phyloP scores from a whole-genome alignment of 768 basidiomycete species.

The Leucocoprinus leucothites region DNA sequence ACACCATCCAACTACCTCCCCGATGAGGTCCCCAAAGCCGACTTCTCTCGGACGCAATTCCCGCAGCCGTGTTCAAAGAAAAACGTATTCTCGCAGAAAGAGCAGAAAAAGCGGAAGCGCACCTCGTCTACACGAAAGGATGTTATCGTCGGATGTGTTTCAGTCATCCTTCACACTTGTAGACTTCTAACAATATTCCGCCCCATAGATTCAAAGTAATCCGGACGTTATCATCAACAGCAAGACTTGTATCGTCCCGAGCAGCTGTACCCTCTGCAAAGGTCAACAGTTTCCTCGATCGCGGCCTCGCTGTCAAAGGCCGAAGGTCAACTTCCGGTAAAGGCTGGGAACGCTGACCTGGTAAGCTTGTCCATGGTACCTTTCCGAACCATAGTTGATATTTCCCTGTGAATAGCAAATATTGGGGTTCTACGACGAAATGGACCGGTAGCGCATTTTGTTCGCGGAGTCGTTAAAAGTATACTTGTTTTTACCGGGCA shows the following conservation, averaged over 20 bases:
- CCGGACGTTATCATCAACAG: constrained; percentile 36
- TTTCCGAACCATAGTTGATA: not conserved
- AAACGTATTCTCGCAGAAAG: constrained; percentile 20
- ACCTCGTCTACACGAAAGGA: constrained; percentile 38
- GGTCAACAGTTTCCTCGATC: constrained; percentile 49
- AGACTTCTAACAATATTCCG: not conserved
- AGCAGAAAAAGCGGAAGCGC: constrained; percentile 26
- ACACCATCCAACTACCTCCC: constrained; percentile 48
- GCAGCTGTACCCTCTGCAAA: constrained; percentile 47
- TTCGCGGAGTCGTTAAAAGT: constrained; percentile 33
- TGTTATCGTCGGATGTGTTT: constrained; percentile 49
- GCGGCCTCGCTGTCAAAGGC: constrained; percentile 47
- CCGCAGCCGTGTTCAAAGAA: constrained; percentile 23
- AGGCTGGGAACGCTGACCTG: constrained; percentile 59
- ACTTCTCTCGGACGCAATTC: constrained; percentile 31
- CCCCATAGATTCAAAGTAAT: constrained; percentile 47
- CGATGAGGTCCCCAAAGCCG: constrained; percentile 60
- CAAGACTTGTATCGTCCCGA: constrained; percentile 23
- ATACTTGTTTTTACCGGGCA: too few relatives aligned
- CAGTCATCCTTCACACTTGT: constrained; percentile 1
- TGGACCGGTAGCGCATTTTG: constrained; percentile 55
- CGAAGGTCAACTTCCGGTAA: constrained; percentile 29
- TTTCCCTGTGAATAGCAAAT: constrained; percentile 35
- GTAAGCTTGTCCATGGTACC: constrained; percentile 28
- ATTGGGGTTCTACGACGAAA: constrained; percentile 51